Conservation (phyloP, 1,284 basidiomycete genomes). For the Tremellales sp. region DNA sequence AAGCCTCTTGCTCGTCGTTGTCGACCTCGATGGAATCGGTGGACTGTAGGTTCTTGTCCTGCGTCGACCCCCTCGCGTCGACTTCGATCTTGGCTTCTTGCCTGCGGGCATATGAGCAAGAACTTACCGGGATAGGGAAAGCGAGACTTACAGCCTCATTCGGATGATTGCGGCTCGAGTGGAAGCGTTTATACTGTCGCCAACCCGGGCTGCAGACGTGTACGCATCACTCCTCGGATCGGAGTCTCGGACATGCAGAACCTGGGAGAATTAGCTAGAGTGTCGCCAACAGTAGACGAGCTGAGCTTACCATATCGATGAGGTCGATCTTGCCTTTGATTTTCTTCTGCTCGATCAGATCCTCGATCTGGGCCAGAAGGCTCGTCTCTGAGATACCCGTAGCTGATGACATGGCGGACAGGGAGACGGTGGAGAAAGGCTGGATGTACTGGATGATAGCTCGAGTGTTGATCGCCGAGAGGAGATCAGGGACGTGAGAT, state of each 20-base stretch:
- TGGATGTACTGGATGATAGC: constrained; percentile 40
- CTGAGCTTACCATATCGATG: constrained; percentile 31
- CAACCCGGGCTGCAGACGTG: constrained; percentile 17
- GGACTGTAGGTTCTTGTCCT: too few species aligned
- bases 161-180: constrained; percentile 26
- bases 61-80: too few species aligned
- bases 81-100: background rate
- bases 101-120: background rate
- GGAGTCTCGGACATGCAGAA: constrained; percentile 19
- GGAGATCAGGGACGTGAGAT: constrained; percentile 13
- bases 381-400: constrained; percentile 20
- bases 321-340: constrained; percentile 39
- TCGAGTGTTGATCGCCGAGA: constrained; percentile 26
- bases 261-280: constrained; percentile 8
- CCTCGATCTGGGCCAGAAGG: constrained; percentile 28
- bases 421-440: constrained; percentile 34
- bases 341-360: constrained; percentile 20
- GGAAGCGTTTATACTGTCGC: constrained; percentile 16
- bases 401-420: constrained; percentile 34
- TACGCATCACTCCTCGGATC: constrained; percentile 31
- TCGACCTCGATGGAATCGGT: too few species aligned
- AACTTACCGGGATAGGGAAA: background rate
- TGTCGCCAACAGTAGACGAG: background rate
- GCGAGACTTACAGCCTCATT: constrained; percentile 34
- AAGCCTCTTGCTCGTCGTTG: too few species aligned